Conservation (phyloP, 805 yeast genomes). For the Lipomyces mesembrius region DNA sequence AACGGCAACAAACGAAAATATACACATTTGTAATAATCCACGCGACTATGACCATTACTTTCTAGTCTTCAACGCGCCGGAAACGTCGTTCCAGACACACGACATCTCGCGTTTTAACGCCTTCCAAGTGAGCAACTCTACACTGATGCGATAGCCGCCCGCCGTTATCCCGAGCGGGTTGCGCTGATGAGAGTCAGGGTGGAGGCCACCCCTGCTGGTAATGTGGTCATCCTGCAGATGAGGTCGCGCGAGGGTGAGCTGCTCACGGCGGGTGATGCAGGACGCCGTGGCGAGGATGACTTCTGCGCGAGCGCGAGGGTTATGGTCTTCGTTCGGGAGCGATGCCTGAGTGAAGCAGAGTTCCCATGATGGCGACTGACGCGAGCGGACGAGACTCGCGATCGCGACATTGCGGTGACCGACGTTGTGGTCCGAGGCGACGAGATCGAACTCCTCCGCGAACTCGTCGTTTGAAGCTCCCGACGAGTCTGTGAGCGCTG, state of each 20-base stretch:
- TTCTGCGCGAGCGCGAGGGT: neutral
- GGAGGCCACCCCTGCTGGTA: neutral
- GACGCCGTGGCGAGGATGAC: conserved; percentile 5
- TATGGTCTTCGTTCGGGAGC: neutral
- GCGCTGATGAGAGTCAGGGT: neutral
- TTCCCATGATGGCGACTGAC: neutral
- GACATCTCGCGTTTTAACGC: conserved; percentile 9
- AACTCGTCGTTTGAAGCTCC: neutral
- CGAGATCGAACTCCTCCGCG: neutral
- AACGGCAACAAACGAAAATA: neutral
- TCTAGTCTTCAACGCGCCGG: neutral
- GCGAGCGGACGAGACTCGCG: neutral
- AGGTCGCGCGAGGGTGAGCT: neutral
- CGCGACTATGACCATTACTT: neutral
- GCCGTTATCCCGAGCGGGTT: conserved; percentile 4
- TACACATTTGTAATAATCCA: neutral
- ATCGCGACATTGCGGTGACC: neutral
- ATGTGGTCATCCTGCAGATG: neutral
- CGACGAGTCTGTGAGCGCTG: conserved; percentile 1
- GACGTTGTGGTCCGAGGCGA: neutral
- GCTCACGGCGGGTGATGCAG: neutral
- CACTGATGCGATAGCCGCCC: neutral
- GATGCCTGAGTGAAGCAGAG: neutral
- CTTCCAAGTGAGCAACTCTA: conserved; percentile 8
- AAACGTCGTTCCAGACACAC: neutral